Base-by-base conservation (phyloP, 2,329 filamentous ascomycete genomes). In the Botrytis porri region DNA sequence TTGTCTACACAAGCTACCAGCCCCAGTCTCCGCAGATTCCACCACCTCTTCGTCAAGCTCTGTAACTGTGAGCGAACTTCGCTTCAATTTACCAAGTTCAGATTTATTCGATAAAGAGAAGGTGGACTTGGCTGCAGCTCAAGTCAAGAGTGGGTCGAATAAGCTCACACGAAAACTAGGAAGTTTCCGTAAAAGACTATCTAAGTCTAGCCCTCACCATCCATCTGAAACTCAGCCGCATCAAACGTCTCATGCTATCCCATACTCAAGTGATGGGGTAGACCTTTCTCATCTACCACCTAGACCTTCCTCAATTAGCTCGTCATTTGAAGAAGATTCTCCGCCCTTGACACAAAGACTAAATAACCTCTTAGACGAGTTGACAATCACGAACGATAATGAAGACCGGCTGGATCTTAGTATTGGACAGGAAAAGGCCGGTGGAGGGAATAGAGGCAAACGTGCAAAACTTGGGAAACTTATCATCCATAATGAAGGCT, bases 381-480 rank as follows among this genome's bases (percentile, higher is more conserved):
- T 70, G 35, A 60, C 71, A 54, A 73, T 43, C n/a, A 51, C 45
- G 18, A 70, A 75, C 61, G 71, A 76, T 35, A 74, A 78, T 25
- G 81, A 84, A 25, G 83, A 84, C 9, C 82, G 87, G 77, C 84
- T 95, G 70, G 92, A 95, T 79, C 81, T 96, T 4, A 92, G 89
- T 35, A 85, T 98, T 0, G 95, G 94, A 0, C 88, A 89, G 76
- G 95, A 98, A 82, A 89, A 88, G 72, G 95, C 95, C 0, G 95
- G 95, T 1, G 95, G 95, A 35, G 95, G 95, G 0, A 92, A 93
- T 79, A 88, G 91, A 62, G 95, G 95, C 0, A 94, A 93, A 81
- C 89, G 93, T 79, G 95, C 94, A 5, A 99, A 99, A 84, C 84
- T 99, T 78, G 96, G 95, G 0, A 99, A 98, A 83, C 84, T 99